Conservation (phyloP, 169 alveolate genomes). For the Plasmodium inui region DNA sequence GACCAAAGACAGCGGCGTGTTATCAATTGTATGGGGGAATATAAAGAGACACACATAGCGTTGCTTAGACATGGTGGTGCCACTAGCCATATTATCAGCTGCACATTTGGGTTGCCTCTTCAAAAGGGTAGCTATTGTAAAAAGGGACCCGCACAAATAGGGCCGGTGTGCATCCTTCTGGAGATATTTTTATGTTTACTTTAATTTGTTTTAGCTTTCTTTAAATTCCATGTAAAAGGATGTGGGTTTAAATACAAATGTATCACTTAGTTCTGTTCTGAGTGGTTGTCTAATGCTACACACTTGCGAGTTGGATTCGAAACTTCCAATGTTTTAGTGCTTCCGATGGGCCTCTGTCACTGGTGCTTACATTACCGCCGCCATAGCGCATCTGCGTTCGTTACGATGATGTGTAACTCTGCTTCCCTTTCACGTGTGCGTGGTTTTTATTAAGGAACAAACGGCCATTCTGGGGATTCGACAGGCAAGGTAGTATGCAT, state of each 20-base stretch:
- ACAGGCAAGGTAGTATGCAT: neutral
- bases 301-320: neutral
- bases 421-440: neutral
- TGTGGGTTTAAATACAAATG: neutral
- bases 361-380: neutral
- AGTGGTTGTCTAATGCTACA: neutral
- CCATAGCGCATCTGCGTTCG: neutral
- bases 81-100: neutral
- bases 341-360: neutral
- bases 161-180: neutral
- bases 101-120: neutral
- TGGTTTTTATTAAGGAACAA: neutral
- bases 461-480: neutral
- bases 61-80: neutral
- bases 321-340: neutral
- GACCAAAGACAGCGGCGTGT: neutral
- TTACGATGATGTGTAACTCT: neutral
- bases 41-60: neutral
- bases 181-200: neutral
- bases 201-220: neutral
- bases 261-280: neutral
- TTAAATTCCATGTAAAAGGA: neutral
- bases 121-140: neutral
- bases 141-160: neutral
- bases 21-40: neutral